These are phyloP conservation scores for Neurospora sp. DNA, from an alignment of 495 filamentous ascomycete species.

Conservation along the genomic window DNA sequence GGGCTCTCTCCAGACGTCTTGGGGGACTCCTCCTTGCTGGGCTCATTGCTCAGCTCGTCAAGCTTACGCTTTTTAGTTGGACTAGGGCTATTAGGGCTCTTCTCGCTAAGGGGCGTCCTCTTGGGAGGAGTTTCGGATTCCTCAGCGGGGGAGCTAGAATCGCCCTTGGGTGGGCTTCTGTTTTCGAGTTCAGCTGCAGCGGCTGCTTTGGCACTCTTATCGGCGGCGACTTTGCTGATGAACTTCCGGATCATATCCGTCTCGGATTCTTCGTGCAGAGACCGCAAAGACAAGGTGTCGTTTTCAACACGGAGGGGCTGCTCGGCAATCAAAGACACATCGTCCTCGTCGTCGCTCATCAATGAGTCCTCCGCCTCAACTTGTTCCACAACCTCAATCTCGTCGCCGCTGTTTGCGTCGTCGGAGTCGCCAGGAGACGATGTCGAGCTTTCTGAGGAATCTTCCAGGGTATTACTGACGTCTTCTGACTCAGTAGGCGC, in stretches of 20 bases:
- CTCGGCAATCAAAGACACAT: conserved; percentile 10
- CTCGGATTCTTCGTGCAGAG: conserved; percentile 25
- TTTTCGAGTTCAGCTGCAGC: conserved; percentile 11
- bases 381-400: conserved; percentile 5
- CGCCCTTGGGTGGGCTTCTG: conserved; percentile 12
- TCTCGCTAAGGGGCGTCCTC: conserved; percentile 26
- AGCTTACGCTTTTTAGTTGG: conserved; percentile 26
- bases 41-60: conserved; percentile 10
- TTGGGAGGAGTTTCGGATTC: conserved; percentile 20
- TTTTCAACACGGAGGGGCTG: conserved; percentile 5
- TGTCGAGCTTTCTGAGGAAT: not conserved
- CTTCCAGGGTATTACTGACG: not conserved
- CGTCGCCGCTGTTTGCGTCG: not conserved
- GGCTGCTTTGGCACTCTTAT: conserved; percentile 30
- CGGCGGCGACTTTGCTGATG: conserved; percentile 34
- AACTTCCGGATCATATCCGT: conserved; percentile 37
- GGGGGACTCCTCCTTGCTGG: conserved; percentile 1
- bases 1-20: not conserved
- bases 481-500: not conserved
- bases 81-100: conserved; percentile 29
- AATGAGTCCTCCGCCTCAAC: conserved; percentile 6
- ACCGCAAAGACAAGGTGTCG: conserved; percentile 18
- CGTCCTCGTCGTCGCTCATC: conserved; percentile 16
- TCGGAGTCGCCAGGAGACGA: not conserved
- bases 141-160: conserved; percentile 16